Conservation (phyloP, 2,329 filamentous ascomycete genomes). For the Clonostachys sp. region DNA sequence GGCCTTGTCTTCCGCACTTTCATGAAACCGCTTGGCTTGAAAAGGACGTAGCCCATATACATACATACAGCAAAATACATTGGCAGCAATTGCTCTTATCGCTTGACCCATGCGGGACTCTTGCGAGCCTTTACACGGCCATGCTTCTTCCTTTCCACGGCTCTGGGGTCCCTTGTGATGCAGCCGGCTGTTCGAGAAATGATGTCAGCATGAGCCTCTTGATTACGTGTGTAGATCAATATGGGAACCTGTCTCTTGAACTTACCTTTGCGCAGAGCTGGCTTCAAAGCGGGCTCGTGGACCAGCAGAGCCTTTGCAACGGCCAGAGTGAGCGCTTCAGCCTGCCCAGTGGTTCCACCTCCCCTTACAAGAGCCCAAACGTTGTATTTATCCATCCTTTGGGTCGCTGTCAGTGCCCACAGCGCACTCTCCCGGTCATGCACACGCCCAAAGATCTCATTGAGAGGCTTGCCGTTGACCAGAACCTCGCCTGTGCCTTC, state of each 20-base stretch:
- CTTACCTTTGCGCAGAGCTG: slow-evolving; percentile 83
- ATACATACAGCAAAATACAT: too few relatives aligned
- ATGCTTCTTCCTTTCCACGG: slow-evolving; percentile 96
- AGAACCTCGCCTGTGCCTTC: slow-evolving; percentile 89
- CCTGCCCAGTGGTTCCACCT: slow-evolving; percentile 91
- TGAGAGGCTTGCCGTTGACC: slow-evolving; percentile 84
- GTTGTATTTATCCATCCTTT: slow-evolving; percentile 93
- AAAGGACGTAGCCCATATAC: too few relatives aligned
- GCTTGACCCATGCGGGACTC: slow-evolving; percentile 97
- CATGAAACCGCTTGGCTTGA: too few relatives aligned
- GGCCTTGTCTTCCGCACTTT: too few relatives aligned
- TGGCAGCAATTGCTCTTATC: slow-evolving; percentile 30
- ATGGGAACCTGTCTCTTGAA: slow-evolving; percentile 3
- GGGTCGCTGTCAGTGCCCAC: slow-evolving; percentile 82
- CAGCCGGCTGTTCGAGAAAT: slow-evolving; percentile 66
- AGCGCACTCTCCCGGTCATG: slow-evolving; percentile 93
- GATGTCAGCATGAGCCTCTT: slow-evolving; percentile 31
- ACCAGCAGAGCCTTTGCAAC: slow-evolving; percentile 82
- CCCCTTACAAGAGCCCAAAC: slow-evolving; percentile 82
- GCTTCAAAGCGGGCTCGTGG: slow-evolving; percentile 90
- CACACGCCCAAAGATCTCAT: slow-evolving; percentile 76
- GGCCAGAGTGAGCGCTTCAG: slow-evolving; percentile 87
- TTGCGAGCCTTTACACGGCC: slow-evolving; percentile 96
- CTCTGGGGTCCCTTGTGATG: slow-evolving; percentile 84
- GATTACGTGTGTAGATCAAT: slow-evolving; percentile 4